phyloP scores from a whole-genome alignment of 2,329 filamentous ascomycete species.

The Aspergillus eucalypticola region DNA sequence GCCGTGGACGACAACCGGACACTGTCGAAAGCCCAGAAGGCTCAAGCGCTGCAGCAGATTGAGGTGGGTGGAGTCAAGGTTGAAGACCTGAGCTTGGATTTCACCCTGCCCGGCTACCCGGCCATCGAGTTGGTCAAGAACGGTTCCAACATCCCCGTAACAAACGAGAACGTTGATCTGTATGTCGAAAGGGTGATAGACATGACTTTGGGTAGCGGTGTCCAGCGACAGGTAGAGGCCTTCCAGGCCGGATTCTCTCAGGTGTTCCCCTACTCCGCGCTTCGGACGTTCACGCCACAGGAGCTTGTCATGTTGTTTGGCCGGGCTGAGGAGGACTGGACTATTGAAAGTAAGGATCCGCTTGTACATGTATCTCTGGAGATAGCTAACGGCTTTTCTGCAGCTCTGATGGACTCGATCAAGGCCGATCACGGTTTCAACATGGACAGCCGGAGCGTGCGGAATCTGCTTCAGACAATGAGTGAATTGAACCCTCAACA shows the following conservation, averaged over 20 bases:
- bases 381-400: constrained; percentile 29
- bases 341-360: constrained; percentile 78
- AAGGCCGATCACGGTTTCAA: constrained; percentile 99
- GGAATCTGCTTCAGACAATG: constrained; percentile 91
- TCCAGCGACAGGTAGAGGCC: constrained; percentile 84
- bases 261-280: constrained; percentile 90
- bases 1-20: constrained; percentile 71
- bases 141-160: constrained; percentile 74
- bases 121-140: constrained; percentile 76
- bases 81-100: constrained; percentile 88
- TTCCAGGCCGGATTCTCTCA: constrained; percentile 91
- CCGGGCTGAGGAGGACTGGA: constrained; percentile 92
- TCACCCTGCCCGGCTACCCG: constrained; percentile 89
- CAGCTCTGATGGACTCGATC: constrained; percentile 94
- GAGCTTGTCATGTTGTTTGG: constrained; percentile 96
- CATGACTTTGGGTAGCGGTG: constrained; percentile 84
- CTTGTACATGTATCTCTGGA: no score
- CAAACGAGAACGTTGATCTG: constrained; percentile 83
- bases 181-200: constrained; percentile 91
- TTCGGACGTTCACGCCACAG: constrained; percentile 91
- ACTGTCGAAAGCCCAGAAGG: constrained; percentile 69
- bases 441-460: constrained; percentile 95
- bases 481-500: constrained; percentile 74
- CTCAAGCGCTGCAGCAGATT: constrained; percentile 67
- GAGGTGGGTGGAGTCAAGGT: constrained; percentile 73